These are phyloP conservation scores for Sphaerobolus stellatus DNA, from an alignment of 1,284 basidiomycete genomes.

Conservation along the genomic window DNA sequence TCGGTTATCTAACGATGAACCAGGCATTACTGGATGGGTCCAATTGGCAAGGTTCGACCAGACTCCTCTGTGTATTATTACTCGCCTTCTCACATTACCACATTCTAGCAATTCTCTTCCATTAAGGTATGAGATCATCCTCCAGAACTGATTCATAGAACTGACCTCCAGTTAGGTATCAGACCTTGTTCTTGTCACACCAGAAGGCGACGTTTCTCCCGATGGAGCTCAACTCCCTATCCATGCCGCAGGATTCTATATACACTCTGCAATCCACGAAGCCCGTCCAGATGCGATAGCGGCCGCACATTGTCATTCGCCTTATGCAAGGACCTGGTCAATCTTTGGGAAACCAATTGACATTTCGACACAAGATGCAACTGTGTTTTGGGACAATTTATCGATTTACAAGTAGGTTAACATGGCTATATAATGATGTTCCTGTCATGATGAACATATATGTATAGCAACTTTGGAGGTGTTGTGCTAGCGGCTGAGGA, in stretches of 20 bases:
- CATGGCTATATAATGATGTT: no score
- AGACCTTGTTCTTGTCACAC: slow-evolving; percentile 49
- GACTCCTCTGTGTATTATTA: not conserved
- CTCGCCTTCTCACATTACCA: not conserved
- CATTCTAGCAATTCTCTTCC: slow-evolving; percentile 7
- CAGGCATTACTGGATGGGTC: slow-evolving; percentile 13
- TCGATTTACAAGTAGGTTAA: not conserved
- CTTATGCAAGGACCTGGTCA: not conserved
- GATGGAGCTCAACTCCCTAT: slow-evolving; percentile 41
- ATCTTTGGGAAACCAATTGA: not conserved
- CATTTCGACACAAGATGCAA: not conserved
- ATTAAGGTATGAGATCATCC: slow-evolving; percentile 16
- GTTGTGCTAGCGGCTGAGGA: slow-evolving; percentile 61
- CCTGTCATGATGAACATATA: no score
- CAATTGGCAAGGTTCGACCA: slow-evolving; percentile 2
- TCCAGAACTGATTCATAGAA: slow-evolving; percentile 46
- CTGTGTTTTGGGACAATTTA: not conserved
- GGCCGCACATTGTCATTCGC: not conserved
- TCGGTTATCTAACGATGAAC: slow-evolving; percentile 54
- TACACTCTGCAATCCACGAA: slow-evolving; percentile 55
- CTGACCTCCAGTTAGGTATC: slow-evolving; percentile 21
- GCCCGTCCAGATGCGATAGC: slow-evolving; percentile 40
- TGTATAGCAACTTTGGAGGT: slow-evolving; percentile 42
- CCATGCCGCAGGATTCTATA: slow-evolving; percentile 50
- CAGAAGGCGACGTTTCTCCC: slow-evolving; percentile 45